These are phyloP conservation scores for Yamadazyma epiphylla DNA, from an alignment of 1,139 yeast species.

Conservation along the genomic window DNA sequence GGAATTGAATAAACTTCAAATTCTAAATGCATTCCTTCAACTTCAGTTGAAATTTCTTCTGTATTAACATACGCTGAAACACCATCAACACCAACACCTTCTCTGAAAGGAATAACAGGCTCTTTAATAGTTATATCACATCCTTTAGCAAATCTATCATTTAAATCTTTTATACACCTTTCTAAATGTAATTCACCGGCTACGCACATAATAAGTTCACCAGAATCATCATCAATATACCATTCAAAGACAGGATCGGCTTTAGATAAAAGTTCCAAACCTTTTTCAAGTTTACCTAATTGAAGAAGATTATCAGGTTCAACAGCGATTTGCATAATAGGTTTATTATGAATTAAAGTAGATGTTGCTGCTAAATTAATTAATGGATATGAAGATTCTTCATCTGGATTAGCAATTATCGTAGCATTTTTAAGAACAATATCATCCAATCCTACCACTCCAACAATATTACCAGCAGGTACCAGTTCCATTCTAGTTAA, in stretches of 20 bases:
- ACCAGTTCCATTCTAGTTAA: constrained; percentile 71
- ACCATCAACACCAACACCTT: constrained; percentile 51
- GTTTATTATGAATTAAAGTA: constrained; percentile 59
- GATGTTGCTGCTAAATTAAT: constrained; percentile 65
- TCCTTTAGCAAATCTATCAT: constrained; percentile 83
- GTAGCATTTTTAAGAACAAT: constrained; percentile 86
- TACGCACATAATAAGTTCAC: constrained; percentile 86
- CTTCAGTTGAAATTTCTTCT: constrained; percentile 13
- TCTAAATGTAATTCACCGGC: constrained; percentile 97
- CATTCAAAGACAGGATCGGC: constrained; percentile 95
- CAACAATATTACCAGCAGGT: constrained; percentile 95
- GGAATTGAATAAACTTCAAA: constrained; percentile 60
- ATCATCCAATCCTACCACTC: constrained; percentile 87
- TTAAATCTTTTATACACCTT: constrained; percentile 82
- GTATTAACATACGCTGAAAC: constrained; percentile 14
- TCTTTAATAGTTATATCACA: constrained; percentile 82
- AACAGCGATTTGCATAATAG: constrained; percentile 89
- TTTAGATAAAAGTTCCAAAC: constrained; percentile 71
- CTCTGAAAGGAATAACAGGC: constrained; percentile 94
- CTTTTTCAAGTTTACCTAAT: constrained; percentile 70
- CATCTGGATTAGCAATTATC: constrained; percentile 42
- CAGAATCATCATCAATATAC: constrained; percentile 74
- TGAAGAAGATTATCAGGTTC: constrained; percentile 89
- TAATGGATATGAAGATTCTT: constrained; percentile 40
- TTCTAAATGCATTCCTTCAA: constrained; percentile 47